Evolutionary conservation across 139 green algal species (phyloP), one percentile per base, ranked within the genome.

Genomic region (Chlamydomonas sphaeroides): DNA sequence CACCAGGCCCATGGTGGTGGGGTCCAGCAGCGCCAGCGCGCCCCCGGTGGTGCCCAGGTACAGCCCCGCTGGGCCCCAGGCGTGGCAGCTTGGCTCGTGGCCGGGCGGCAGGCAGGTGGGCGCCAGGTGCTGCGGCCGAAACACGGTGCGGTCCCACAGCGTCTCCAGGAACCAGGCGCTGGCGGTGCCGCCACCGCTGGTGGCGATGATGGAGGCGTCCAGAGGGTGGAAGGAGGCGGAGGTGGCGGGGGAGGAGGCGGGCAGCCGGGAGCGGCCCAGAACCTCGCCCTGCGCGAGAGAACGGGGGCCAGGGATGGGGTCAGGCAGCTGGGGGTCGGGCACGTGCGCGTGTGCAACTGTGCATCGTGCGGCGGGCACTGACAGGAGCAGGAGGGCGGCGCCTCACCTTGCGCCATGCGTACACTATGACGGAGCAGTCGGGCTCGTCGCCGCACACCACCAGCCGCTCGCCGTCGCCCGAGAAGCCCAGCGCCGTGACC

Each of bases 371-470:
- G n/a, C n/a, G n/a, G n/a, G n/a, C n/a, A n/a, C n/a, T n/a, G n/a
- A n/a, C n/a, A n/a, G n/a, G n/a, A n/a, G n/a, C n/a, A n/a, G n/a
- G n/a, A n/a, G n/a, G n/a, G n/a, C n/a, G n/a, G n/a, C 35, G 7
- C 33, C 48, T 36, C 65, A 85, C 86, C 81, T 85, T 78, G 3
- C 63, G 76, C 86, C 86, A 90, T 5, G 45, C 6, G 59, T 86
- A 84, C 5, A 90, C 65, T 33, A 68, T 67, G 26, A 90, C 30
- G 5, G 36, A 72, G 45, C 65, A 65, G 68, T 90, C 62, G 5
- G 86, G 86, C 42, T 87, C 86, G 33, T 85, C 86, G 2, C 59
- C 65, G 38, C 80, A 87, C 21, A 90, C 76, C 28, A 51, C 86
- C 53, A 90, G 69, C 25, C 80, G 76, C 76, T 83, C 59, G 32